These are phyloP conservation scores for Umbelopsis sp. DNA, from an alignment of 371 early-diverging fungal species.

Conservation along the genomic window DNA sequence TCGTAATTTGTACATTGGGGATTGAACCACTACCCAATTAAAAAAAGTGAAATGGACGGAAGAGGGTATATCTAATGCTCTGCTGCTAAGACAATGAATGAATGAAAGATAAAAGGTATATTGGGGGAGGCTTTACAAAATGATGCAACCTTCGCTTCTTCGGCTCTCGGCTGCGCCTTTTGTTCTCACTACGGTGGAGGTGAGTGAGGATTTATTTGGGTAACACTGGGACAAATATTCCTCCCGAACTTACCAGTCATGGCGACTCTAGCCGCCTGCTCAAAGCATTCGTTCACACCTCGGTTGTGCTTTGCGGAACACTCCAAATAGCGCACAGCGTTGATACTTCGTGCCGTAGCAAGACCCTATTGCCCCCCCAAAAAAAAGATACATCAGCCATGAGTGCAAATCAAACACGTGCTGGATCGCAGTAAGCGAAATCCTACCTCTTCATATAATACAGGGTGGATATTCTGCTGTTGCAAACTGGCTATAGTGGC, in stretches of 20 bases:
- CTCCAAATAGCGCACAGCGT: slow-evolving; percentile 55
- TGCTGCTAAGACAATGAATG: no score
- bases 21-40: not conserved
- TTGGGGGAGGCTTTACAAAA: not conserved
- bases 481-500: slow-evolving; percentile 19
- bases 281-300: slow-evolving; percentile 56
- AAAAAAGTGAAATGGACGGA: not conserved
- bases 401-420: no score
- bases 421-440: not conserved
- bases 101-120: no score
- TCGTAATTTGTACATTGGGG: not conserved
- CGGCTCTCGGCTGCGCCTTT: not conserved
- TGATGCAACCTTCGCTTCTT: not conserved
- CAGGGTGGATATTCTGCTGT: slow-evolving; percentile 27
- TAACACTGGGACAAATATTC: not conserved
- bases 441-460: slow-evolving; percentile 54
- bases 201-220: not conserved
- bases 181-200: not conserved
- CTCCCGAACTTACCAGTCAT: slow-evolving; percentile 35
- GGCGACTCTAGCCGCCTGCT: slow-evolving; percentile 55
- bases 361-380: slow-evolving; percentile 34
- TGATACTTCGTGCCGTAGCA: slow-evolving; percentile 47
- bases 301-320: slow-evolving; percentile 60
- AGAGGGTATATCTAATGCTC: slow-evolving; percentile 2
- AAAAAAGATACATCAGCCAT: not conserved